Percentiles rank a stretch among this genome's conserved stretches.
These are phyloP conservation scores for Iris macrosiphon DNA, from an alignment of 106 monocot genomes.

Conservation along the genomic window DNA sequence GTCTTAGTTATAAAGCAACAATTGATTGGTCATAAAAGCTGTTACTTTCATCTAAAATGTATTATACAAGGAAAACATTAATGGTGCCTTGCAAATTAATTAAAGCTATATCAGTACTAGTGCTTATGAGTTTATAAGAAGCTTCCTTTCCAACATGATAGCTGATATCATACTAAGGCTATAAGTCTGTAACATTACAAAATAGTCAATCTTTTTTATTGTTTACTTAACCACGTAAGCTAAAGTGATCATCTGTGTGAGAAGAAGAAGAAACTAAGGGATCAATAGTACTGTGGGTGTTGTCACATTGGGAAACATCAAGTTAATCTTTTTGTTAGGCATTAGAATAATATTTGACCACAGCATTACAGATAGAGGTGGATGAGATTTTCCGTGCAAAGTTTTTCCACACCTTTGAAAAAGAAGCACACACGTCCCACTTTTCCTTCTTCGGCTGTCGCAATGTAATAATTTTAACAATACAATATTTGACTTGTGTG, in stretches of 20 bases:
- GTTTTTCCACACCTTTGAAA: slow-evolving; percentile 9
- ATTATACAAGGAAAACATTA: no score
- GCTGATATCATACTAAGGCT: no score
- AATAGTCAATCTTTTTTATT: neutral
- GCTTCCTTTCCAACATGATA: neutral
- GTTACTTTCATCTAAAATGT: no score
- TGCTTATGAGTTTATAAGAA: no score
- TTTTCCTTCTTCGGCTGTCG: neutral
- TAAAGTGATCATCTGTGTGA: neutral
- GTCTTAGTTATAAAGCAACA: no score
- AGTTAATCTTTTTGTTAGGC: neutral
- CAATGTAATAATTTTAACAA: neutral
- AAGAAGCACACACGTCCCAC: neutral
- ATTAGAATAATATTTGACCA: slow-evolving; percentile 16
- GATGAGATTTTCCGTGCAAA: slow-evolving; percentile 8
- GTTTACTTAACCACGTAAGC: neutral
- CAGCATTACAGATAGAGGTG: neutral
- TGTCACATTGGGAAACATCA: neutral
- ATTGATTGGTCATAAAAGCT: no score
- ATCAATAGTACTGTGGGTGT: neutral
- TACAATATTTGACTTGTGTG: neutral
- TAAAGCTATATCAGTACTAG: no score
- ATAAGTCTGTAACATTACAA: no score
- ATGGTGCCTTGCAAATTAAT: no score
- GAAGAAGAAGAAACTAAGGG: neutral